Evolutionary conservation across 805 yeast species (phyloP), one percentile per base, ranked within the genome.

Genomic region (Kregervanrija delftensis): DNA sequence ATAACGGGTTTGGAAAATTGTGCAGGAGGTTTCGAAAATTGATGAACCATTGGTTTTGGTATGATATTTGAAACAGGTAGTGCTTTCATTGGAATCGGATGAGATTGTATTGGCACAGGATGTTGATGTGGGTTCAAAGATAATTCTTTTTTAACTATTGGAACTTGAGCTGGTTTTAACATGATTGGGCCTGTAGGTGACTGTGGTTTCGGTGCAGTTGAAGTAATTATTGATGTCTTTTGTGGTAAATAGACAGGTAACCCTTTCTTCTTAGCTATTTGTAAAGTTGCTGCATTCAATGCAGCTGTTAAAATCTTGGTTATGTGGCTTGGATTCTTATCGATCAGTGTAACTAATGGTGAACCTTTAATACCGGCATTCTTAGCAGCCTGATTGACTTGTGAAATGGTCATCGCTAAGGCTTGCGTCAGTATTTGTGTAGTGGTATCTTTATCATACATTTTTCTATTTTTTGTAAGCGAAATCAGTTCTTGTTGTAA

Each of bases 341-440:
- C 91, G 55, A 85, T 86, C 56, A 83, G 71, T 31, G 86, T 83
- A 11, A 85, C 79, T 49, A 86, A 67, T 4, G 93, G 90, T 55
- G 85, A 84, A 15, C 88, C 86, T 1, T 81, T 79, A 47, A 86
- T 81, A 13, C 93, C 90, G 33, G 84, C 86, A 54, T 81, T 81
- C 55, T 89, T 86, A 0, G 96, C 96, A 8, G 90, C 90, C 53
- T 82, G 90, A 47, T 85, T 83, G 9, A 86, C 91, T 60, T 86
- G 93, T 10, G 95, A 91, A 50, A 90, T 88, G 0, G 96, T 91
- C 69, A 90, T 85, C 3, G 96, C 96, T 53, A 90, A 71, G 1
- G 96, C 96, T 55, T 86, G 89, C 8, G 96, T 90, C 54, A 90
- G 70, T 44, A 89, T 79, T 47, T 81, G 86, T 0, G 96, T 86